These are phyloP conservation scores for Exophiala calicioides DNA, from an alignment of 2,329 filamentous ascomycete species.

Conservation along the genomic window DNA sequence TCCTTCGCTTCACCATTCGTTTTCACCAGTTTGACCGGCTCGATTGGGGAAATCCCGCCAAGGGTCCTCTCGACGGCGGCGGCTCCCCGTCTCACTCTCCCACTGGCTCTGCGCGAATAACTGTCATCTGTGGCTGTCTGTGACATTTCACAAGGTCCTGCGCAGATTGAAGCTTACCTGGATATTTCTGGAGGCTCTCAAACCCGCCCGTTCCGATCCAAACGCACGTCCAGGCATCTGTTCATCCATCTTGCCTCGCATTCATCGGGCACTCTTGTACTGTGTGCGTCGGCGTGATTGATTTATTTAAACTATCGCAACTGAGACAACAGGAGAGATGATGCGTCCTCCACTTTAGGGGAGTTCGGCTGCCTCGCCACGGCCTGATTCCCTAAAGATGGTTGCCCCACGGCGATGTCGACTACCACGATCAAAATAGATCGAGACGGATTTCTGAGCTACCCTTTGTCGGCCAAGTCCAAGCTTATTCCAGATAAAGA, in stretches of 20 bases:
- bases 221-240: neutral
- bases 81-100: slow-evolving; percentile 2
- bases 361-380: no score
- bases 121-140: slow-evolving; percentile 1
- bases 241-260: neutral
- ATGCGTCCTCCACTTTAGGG: no score
- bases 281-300: no score
- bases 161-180: slow-evolving; percentile 3
- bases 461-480: neutral
- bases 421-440: neutral
- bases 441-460: neutral
- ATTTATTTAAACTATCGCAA: no score
- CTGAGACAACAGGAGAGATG: no score
- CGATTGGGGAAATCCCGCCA: slow-evolving; percentile 5
- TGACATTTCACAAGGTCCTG: slow-evolving; percentile 7
- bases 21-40: slow-evolving; percentile 6
- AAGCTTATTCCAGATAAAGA: slow-evolving; percentile 1
- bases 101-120: neutral
- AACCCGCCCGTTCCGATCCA: neutral
- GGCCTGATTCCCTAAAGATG: no score
- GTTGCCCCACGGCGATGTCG: no score
- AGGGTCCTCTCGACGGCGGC: slow-evolving; percentile 5
- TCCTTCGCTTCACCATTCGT: slow-evolving; percentile 15
- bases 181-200: neutral
- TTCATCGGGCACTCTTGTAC: no score